phyloP scores from a whole-genome alignment of 352 stramenopile genomes.

The Phytophthora ramorum region DNA sequence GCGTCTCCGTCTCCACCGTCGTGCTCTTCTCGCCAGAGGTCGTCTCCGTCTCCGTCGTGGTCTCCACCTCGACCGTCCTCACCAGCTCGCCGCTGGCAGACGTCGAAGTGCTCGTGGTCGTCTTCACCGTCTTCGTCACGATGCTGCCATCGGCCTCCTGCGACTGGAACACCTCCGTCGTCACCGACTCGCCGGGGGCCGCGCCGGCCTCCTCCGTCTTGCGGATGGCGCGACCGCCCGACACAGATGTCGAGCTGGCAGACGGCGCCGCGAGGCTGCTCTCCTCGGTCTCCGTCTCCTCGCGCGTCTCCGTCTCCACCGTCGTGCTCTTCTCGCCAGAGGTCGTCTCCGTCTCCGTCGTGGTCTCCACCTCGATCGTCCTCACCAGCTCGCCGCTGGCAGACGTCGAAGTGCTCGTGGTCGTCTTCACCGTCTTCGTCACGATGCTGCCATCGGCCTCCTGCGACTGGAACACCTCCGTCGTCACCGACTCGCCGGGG shows the following conservation, averaged over 20 bases:
- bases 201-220: not conserved
- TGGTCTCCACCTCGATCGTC: slow-evolving; percentile 21
- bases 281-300: slow-evolving; percentile 5
- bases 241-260: not conserved
- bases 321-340: slow-evolving; percentile 18
- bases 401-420: slow-evolving; percentile 10
- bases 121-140: not conserved
- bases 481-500: slow-evolving; percentile 18
- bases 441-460: slow-evolving; percentile 20
- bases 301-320: slow-evolving; percentile 14
- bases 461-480: slow-evolving; percentile 19
- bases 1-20: not conserved
- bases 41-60: not conserved
- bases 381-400: slow-evolving; percentile 17
- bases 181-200: not conserved
- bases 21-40: not conserved
- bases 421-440: slow-evolving; percentile 24
- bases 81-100: not conserved
- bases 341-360: slow-evolving; percentile 17
- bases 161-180: not conserved
- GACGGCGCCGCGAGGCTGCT: not conserved
- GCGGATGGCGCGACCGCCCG: not conserved
- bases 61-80: not conserved
- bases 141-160: not conserved
- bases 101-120: not conserved